Evolutionary conservation across 2,329 filamentous ascomycete species (phyloP), one percentile per base, ranked within the genome.

Genomic region (Penicillium sp.): DNA sequence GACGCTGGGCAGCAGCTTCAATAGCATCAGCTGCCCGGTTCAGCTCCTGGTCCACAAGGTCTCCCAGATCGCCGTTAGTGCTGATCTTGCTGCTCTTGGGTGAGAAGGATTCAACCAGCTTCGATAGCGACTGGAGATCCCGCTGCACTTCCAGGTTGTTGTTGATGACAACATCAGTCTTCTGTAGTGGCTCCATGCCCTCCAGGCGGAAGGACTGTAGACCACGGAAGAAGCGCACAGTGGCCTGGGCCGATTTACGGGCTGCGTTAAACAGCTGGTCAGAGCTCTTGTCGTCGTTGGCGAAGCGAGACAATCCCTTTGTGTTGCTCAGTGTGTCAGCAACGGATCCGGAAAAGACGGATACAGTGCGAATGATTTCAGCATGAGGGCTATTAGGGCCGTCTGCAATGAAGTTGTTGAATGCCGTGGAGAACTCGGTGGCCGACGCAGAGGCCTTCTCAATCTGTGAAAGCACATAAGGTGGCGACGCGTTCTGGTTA

Each of bases 401-500:
- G 71, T 99, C 95, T 8, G 93, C 95, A 68, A 99, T 96, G 75
- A 96, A 98, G 76, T 96, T 96, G 80, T 97, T 99, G 82, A 98
- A 99, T 0, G 95, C 89, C 0, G 93, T 98, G 1, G 93, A 95
- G 76, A 99, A 99, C 73, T 99, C 95, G 76, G 96, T 98, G 13
- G 95, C 91, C 63, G 88, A 96, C 10, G 92, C 87, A 8, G 93
- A 95, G 0, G 95, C 93, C 80, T 98, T 99, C 73, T 99, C 95
- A 57, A 98, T 93, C 74, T 98, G 93, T 2, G 93, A 98, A 50
- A 99, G 82, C 13, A 99, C 93, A 71, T 96, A 98, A 1, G 93
- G 86, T 14, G 95, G 92, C 42, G 93, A 96, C 1, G 95, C 95
- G 69, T 96, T 99, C 78, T 98, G 95, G 79, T 99, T 99, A 75